Conservation (phyloP, 2,329 filamentous ascomycete species). For the Diaporthe capsici region DNA sequence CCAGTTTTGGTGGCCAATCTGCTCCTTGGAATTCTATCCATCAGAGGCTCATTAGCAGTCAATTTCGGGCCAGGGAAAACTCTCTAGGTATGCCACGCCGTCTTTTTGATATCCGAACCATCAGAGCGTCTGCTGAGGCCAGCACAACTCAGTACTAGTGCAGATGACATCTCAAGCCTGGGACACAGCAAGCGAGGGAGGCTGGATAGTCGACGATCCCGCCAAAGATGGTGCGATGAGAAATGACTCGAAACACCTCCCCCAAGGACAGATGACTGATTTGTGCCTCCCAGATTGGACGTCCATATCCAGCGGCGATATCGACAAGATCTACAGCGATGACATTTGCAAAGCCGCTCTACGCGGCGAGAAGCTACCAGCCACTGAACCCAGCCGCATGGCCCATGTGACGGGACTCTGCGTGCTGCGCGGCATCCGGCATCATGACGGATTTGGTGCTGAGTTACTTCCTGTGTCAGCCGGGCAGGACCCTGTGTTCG, state of each 20-base stretch:
- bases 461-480: neutral
- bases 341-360: constrained; percentile 3
- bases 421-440: neutral
- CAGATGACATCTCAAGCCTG: neutral
- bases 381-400: neutral
- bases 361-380: neutral
- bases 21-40: too few species aligned
- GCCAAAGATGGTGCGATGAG: neutral
- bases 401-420: neutral
- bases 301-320: neutral
- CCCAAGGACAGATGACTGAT: neutral
- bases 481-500: neutral
- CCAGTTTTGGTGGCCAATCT: neutral
- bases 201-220: neutral
- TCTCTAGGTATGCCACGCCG: neutral
- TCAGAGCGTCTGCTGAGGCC: neutral
- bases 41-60: too few species aligned
- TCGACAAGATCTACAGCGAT: neutral
- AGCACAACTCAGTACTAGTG: neutral
- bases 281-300: neutral
- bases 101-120: neutral
- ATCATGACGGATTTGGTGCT: neutral
- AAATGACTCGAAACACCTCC: neutral
- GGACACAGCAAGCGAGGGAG: neutral
- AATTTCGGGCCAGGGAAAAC: neutral